A percentile compares a stretch with the other conserved stretches of the same genome.
phyloP scores from a whole-genome alignment of 495 filamentous ascomycete genomes.

The Cercophora samala region DNA sequence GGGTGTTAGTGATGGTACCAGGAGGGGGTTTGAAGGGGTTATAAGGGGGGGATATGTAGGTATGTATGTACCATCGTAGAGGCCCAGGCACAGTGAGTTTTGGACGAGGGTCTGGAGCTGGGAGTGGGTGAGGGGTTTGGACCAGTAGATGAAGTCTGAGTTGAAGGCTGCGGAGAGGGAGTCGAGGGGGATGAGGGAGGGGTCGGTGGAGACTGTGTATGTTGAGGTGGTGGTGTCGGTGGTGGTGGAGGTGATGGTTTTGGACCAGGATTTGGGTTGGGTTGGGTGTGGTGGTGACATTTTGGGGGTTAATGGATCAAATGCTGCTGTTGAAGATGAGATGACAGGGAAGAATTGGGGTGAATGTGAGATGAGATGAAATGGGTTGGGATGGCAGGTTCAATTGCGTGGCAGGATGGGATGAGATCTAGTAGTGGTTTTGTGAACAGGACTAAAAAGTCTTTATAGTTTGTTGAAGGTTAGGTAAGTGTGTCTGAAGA shows the following conservation, averaged over 20 bases:
- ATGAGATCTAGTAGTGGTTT: too few relatives aligned
- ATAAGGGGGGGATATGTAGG: too few relatives aligned
- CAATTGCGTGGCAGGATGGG: too few relatives aligned
- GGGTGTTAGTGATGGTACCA: too few relatives aligned
- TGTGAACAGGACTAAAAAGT: too few relatives aligned
- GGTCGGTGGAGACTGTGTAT: conserved; percentile 52
- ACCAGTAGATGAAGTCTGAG: conserved; percentile 57
- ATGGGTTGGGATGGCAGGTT: neutral
- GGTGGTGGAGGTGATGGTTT: conserved; percentile 11
- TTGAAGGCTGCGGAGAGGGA: conserved; percentile 51
- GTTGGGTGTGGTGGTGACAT: conserved; percentile 11
- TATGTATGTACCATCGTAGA: conserved; percentile 45
- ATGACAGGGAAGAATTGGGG: neutral
- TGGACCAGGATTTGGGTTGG: conserved; percentile 15
- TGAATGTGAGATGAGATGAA: neutral
- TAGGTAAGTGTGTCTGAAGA: too few relatives aligned
- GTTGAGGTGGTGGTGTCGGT: conserved; percentile 24
- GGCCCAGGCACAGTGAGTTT: conserved; percentile 54
- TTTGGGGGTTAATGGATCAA: neutral
- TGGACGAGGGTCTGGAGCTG: conserved; percentile 45
- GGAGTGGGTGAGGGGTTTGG: conserved; percentile 38
- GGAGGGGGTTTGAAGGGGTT: too few relatives aligned
- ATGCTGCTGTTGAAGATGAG: neutral
- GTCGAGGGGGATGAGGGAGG: conserved; percentile 43
- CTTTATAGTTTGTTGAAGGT: too few relatives aligned